A percentile compares a stretch with the other conserved stretches of the same genome.
These are phyloP conservation scores for Coccomyxa sp. DNA, from an alignment of 139 green algal genomes.

Conservation along the genomic window DNA sequence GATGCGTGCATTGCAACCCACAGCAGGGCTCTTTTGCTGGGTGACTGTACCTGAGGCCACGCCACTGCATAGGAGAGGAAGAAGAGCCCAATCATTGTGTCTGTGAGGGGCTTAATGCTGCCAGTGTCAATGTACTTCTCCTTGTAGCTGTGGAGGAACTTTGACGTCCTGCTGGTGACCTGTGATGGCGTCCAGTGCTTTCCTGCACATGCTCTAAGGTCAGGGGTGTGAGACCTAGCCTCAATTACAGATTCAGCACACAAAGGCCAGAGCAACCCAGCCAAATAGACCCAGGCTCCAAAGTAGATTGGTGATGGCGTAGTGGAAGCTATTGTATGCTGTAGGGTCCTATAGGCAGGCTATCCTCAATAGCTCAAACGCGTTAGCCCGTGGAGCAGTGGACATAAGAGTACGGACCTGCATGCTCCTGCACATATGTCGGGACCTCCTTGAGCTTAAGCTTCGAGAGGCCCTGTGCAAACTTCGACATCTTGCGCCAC, in stretches of 20 bases:
- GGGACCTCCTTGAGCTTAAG: conserved; percentile 54
- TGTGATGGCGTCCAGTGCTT: conserved; percentile 34
- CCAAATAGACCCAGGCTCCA: neutral
- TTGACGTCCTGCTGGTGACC: conserved; percentile 21
- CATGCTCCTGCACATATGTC: conserved; percentile 25
- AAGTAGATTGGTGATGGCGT: neutral
- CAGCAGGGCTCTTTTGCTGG: neutral
- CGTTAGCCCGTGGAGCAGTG: too few species aligned
- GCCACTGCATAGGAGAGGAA: conserved; percentile 44
- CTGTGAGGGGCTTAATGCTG: conserved; percentile 42
- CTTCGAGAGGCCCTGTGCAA: conserved; percentile 20
- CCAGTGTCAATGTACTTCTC: conserved; percentile 53
- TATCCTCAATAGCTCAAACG: too few species aligned
- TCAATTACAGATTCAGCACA: neutral
- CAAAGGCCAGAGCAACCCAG: neutral
- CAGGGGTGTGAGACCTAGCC: neutral
- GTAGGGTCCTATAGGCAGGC: too few species aligned
- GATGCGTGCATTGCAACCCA: too few species aligned
- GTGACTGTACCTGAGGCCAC: conserved; percentile 40
- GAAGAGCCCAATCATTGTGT: conserved; percentile 36
- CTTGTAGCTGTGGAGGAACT: conserved; percentile 47
- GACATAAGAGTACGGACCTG: neutral
- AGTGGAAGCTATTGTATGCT: too few species aligned
- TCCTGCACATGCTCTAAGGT: conserved; percentile 16
- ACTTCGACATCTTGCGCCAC: conserved; percentile 21